Evolutionary conservation across 208 protist genomes (phyloP).

Genomic region (Wallacemonas sp.): DNA sequence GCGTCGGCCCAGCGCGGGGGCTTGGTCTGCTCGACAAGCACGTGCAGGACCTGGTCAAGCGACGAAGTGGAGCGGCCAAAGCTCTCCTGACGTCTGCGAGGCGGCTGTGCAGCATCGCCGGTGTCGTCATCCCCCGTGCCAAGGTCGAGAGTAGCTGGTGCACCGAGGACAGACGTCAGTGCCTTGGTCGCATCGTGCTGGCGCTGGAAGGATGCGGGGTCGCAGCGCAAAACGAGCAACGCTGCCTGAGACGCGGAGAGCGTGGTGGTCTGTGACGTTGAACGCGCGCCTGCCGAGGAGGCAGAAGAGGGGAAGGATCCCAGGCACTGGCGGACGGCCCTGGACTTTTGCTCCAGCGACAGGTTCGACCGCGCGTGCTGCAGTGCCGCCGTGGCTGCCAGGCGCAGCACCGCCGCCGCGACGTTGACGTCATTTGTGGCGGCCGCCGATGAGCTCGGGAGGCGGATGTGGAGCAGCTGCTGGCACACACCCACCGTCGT

Average conservation of each 20-base stretch:
- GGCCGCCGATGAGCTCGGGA: too few species aligned
- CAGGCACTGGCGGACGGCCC: constrained; percentile 10
- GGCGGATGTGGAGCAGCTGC: background rate
- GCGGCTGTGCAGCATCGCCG: background rate
- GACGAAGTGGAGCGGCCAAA: constrained; percentile 12
- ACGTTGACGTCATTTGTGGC: background rate
- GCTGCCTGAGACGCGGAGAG: constrained; percentile 19
- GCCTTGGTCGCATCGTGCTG: constrained; percentile 16
- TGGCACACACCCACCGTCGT: background rate
- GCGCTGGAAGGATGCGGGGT: constrained; percentile 15
- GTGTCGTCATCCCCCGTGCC: background rate
- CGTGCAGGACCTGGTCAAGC: constrained; percentile 26
- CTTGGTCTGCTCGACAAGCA: constrained; percentile 20
- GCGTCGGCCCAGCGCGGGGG: constrained; percentile 40
- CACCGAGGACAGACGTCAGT: background rate
- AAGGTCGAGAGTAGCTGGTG: background rate
- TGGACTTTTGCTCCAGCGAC: constrained; percentile 8
- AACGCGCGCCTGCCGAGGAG: too few species aligned
- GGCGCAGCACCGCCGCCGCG: constrained; percentile 7
- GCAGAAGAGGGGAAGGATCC: background rate
- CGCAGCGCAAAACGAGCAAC: constrained; percentile 16
- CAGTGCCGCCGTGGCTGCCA: background rate
- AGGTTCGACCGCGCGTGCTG: background rate
- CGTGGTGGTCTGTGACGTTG: background rate
- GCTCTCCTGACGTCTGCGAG: background rate